Evolutionary conservation across 371 early-diverging fungal genomes (phyloP).

Genomic region (Mucor sp.): DNA sequence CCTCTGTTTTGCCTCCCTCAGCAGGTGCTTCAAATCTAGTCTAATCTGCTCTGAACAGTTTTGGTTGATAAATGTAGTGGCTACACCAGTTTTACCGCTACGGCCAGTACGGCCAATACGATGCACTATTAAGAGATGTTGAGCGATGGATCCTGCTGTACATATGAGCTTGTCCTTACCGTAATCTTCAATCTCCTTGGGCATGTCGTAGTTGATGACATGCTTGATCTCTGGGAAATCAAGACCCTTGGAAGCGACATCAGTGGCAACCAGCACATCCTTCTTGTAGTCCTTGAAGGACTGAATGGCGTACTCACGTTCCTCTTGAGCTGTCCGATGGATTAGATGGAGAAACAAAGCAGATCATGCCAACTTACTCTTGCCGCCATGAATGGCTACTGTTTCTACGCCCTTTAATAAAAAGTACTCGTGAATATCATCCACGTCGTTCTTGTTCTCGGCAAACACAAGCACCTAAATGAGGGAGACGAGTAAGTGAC

Average conservation of each 20-base stretch:
- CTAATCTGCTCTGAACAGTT: conserved; percentile 86
- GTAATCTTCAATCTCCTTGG: conserved; percentile 96
- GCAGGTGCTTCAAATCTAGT: conserved; percentile 90
- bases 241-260: conserved; percentile 91
- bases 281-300: conserved; percentile 81
- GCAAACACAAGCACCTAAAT: conserved; percentile 92
- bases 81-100: conserved; percentile 94
- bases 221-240: conserved; percentile 94
- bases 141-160: background rate
- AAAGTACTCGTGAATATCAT: conserved; percentile 96
- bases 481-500: background rate
- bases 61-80: conserved; percentile 95
- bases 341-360: too few relatives aligned
- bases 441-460: conserved; percentile 99
- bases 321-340: conserved; percentile 68
- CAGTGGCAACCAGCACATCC: conserved; percentile 92
- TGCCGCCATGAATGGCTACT: conserved; percentile 95
- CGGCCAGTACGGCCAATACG: conserved; percentile 99
- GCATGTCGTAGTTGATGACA: conserved; percentile 96
- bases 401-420: conserved; percentile 92
- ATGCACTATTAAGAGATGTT: conserved; percentile 60
- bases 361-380: conserved; percentile 69
- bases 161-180: conserved; percentile 32
- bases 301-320: conserved; percentile 78
- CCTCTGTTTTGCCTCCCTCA: conserved; percentile 91